Base-by-base conservation (phyloP, 2,329 filamentous ascomycete species). In the Sodiomyces alkalinus region DNA sequence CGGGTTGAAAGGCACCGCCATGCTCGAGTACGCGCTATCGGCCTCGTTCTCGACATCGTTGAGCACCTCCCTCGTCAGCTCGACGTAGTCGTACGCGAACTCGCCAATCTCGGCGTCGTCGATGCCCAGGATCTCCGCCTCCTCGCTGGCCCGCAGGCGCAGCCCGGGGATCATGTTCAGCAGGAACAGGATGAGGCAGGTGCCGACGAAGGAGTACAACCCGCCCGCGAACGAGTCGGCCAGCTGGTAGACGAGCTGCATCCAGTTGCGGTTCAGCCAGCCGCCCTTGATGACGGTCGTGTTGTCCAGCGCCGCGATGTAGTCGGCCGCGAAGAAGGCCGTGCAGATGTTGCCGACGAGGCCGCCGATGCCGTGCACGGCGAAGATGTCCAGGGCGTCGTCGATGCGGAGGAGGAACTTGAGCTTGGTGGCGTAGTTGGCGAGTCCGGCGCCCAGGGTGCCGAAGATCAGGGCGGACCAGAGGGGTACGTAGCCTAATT, bases 81-180 rank as follows among this genome's bases (percentile, higher is more conserved):
- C 83, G 39, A 92, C 81, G 43, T 92, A 92, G 52, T 92, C 85
- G 51, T 92, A 92, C n/a, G 82, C 85, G 49, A 90, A 92, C 58
- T 92, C 85, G 49, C 85, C 85, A 45, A 92, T 81, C 54, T 93
- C 83, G 15, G 80, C 75, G 43, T 92, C 85, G 44, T 92, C 83
- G 34, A 92, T 85, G 39, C 83, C 83, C 22, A 83, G 60, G 28
- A 85, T 74, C 52, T 92, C 83, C 20, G 81, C 78, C 37, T 90
- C 78, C 41, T 82, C 76, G 10, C 59, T 64, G 0, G 74, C 76
- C 27, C 83, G 79, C 24, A 92, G 71, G 32, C 69, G 70, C 21
- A 92, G 60, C 9, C 77, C 76, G 1, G 83, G 80, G 16, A 90
- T 64, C 39, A 83, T 62, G 49, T 85, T 85, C 56, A 87, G 74